Conservation (phyloP, 176 grass and related monocot genomes). For the Puccinellia tenuiflora region DNA sequence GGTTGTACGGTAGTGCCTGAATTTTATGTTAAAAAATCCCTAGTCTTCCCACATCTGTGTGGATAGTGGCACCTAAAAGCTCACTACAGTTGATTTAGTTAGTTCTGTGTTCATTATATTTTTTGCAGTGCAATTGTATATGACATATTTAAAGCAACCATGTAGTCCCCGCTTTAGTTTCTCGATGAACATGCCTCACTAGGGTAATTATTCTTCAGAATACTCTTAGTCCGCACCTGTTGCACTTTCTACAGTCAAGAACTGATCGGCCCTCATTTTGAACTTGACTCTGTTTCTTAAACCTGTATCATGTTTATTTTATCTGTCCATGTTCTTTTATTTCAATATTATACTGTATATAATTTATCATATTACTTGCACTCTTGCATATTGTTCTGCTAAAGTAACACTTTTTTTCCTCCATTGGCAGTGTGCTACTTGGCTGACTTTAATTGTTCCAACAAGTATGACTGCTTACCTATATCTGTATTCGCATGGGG, state of each 20-base stretch:
- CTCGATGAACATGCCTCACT: not conserved
- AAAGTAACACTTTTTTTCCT: slow-evolving; percentile 5
- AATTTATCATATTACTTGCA: not conserved
- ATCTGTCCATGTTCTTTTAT: not conserved
- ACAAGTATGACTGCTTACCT: slow-evolving; percentile 98
- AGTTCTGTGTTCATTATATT: not conserved
- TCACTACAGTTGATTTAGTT: not conserved
- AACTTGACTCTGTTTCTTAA: not conserved
- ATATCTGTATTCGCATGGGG: slow-evolving; percentile 94
- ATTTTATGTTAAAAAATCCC: not conserved
- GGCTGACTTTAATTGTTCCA: slow-evolving; percentile 89
- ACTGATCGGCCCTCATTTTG: not conserved
- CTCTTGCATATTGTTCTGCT: not conserved
- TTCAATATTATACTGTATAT: not conserved
- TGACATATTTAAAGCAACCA: not conserved
- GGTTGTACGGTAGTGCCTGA: not conserved
- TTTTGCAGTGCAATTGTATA: not conserved
- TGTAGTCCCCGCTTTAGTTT: not conserved
- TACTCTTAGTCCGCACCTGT: not conserved
- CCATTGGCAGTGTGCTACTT: slow-evolving; percentile 78
- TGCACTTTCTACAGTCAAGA: not conserved
- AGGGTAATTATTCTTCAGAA: not conserved
- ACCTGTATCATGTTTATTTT: not conserved
- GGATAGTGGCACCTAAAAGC: not conserved
- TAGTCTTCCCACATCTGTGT: not conserved